Base-by-base conservation (phyloP, 2,329 filamentous ascomycete species). In the Sarocladium oryzae region DNA sequence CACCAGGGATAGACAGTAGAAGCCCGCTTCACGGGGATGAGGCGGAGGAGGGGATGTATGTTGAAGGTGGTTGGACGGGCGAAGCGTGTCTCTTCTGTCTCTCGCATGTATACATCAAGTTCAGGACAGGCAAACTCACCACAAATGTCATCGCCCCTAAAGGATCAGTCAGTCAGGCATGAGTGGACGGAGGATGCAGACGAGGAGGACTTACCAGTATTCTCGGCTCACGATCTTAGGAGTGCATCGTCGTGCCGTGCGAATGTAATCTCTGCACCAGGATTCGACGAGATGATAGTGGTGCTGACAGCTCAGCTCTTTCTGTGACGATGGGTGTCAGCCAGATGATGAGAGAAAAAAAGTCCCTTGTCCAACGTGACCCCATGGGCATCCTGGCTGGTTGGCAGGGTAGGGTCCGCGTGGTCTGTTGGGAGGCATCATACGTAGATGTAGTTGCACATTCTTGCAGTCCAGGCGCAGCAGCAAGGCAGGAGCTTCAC, bases 401-500 rank as follows among this genome's bases (percentile, higher is more conserved):
- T n/a, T n/a, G n/a, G n/a, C n/a, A n/a, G n/a, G n/a, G n/a, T n/a
- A n/a, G n/a, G n/a, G n/a, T n/a, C n/a, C n/a, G n/a, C n/a, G n/a
- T n/a, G n/a, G n/a, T n/a, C n/a, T n/a, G n/a, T n/a, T n/a, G n/a
- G n/a, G n/a, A n/a, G n/a, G 18, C 23, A 21, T 61, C 68, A 54
- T 62, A 73, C 70, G 57, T 76, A 74, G 51, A 75, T 76, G 60
- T 74, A 76, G 63, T 76, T 74, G 65, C 73, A 76, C 74, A 76
- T 76, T 20, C 26, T 18, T 40, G 28, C 43, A 18, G 8, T 15
- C 24, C 28, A 21, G n/a, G 40, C 24, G 15, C 8, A 24, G 18
- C 38, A 21, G 6, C 20, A 41, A 38, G 10, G 7, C n/a, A 18
- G 8, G 16, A 36, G 11, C 33, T n/a, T 36, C 33, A n/a, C 33